Conservation (phyloP, 768 basidiomycete species). For the Hygrophorus russula region DNA sequence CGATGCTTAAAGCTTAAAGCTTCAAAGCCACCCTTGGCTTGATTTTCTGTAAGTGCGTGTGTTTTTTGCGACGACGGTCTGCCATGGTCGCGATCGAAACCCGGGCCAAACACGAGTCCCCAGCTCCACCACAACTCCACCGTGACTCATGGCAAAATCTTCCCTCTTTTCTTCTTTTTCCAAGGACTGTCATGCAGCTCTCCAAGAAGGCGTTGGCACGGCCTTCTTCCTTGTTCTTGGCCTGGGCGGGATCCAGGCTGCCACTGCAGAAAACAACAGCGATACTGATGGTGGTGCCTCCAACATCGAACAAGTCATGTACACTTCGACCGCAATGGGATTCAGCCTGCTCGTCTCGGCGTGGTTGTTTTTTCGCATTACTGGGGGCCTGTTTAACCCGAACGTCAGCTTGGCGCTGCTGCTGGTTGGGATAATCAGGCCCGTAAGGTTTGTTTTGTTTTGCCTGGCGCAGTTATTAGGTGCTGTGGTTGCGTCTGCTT, state of each 20-base stretch:
- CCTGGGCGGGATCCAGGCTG: constrained; percentile 53
- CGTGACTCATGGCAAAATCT: too few relatives aligned
- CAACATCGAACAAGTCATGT: constrained; percentile 33
- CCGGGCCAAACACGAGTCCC: too few relatives aligned
- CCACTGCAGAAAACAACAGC: constrained; percentile 23
- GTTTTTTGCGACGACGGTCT: too few relatives aligned
- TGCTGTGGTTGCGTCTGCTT: constrained; percentile 45
- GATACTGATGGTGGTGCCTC: constrained; percentile 14
- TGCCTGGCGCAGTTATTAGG: constrained; percentile 52
- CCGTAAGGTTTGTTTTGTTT: constrained; percentile 46
- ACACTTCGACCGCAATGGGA: constrained; percentile 51
- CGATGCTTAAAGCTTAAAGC: too few relatives aligned
- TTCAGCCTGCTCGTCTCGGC: constrained; percentile 50
- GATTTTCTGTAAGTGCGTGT: too few relatives aligned
- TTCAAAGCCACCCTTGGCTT: too few relatives aligned
- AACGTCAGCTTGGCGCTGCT: constrained; percentile 49
- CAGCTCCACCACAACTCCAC: too few relatives aligned
- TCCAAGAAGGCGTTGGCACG: constrained; percentile 51
- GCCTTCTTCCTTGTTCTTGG: constrained; percentile 54
- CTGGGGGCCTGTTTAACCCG: constrained; percentile 29
- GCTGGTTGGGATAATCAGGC: constrained; percentile 41
- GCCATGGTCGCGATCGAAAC: too few relatives aligned
- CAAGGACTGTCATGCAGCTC: constrained; percentile 35
- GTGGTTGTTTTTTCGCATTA: constrained; percentile 30
- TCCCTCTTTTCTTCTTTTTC: constrained; percentile 14